Base-by-base conservation (phyloP, 306 rosid genomes). In the Prunus fruticosa region DNA sequence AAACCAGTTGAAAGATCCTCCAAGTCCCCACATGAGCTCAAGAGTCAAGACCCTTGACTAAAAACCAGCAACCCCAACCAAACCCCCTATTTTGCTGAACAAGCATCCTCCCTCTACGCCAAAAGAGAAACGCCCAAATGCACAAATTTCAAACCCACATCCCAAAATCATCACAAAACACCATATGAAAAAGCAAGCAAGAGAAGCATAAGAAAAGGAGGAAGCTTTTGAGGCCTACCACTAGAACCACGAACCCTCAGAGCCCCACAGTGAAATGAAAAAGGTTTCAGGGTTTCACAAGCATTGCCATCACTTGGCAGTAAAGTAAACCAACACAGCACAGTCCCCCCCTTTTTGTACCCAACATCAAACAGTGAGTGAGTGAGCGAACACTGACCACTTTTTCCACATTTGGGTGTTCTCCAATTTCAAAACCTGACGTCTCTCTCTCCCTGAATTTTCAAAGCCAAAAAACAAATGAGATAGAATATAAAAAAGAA, bases 11-110 rank as follows among this genome's bases (percentile, higher is more conserved):
- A 80, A 80, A 85, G 83, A 86, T 83, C 83, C 84, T 75, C 68
- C 68, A 69, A 49, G 87, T 80, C 86, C 86, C 91, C 83, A 84
- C 87, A 45, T 46, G 67, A 87, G 80, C 81, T 79, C 76, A 75
- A 76, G 53, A 60, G 64, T 60, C 64, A 22, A 60, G 76, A 65
- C 86, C 81, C 78, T 84, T 84, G 87, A 81, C 76, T 73, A 71
- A 80, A 84, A 71, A 78, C 58, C 74, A 70, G 78, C 78, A 79
- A 67, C 58, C 69, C 74, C 74, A 75, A 56, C 41, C 20, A 67
- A 67, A 51, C 20, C 73, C 79, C 72, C 74, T 69, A 63, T 63
- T 30, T 74, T 69, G 69, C 79, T 77, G 72, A 67, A 69, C 67
- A 68, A 62, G 66, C 76, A 53, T 60, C 15, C 12, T 28, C 64